phyloP scores from a whole-genome alignment of 805 yeast genomes.

The Metschnikowia kunwiensis region DNA sequence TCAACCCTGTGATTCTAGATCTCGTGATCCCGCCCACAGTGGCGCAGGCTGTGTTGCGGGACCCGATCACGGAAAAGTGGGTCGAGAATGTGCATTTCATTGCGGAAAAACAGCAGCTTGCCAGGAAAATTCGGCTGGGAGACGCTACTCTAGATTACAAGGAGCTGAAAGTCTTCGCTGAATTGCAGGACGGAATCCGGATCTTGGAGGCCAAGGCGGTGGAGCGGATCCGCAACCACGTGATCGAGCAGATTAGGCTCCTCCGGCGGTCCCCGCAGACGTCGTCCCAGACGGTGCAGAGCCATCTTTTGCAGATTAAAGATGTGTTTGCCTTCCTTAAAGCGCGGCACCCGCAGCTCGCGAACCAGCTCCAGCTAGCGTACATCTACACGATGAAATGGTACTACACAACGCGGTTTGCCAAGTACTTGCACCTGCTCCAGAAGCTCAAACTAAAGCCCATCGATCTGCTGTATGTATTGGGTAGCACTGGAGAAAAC shows the following conservation, averaged over 20 bases:
- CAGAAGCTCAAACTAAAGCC: constrained; percentile 56
- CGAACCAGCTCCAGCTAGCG: constrained; percentile 71
- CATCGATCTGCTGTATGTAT: constrained; percentile 54
- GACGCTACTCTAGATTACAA: constrained; percentile 15
- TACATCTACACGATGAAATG: constrained; percentile 87
- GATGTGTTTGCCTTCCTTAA: constrained; percentile 59
- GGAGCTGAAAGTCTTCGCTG: constrained; percentile 26
- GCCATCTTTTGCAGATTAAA: constrained; percentile 56
- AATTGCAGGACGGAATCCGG: constrained; percentile 39
- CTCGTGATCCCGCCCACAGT: constrained; percentile 72
- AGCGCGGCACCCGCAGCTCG: constrained; percentile 55
- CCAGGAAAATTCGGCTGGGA: constrained; percentile 23
- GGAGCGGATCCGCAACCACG: constrained; percentile 71
- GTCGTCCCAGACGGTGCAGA: constrained; percentile 75
- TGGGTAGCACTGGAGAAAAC: constrained; percentile 45
- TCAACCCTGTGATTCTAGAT: constrained; percentile 76
- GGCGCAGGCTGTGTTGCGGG: constrained; percentile 54
- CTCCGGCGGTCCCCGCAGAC: constrained; percentile 54
- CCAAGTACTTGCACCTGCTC: constrained; percentile 69
- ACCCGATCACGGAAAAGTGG: constrained; percentile 61
- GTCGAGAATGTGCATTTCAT: constrained; percentile 58
- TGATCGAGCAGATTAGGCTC: constrained; percentile 62
- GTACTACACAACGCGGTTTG: constrained; percentile 82
- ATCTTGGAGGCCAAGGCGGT: constrained; percentile 59
- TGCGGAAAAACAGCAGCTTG: constrained; percentile 56